These are phyloP conservation scores for Geotrichum histeridarum DNA, from an alignment of 1,139 yeast species.

Conservation along the genomic window DNA sequence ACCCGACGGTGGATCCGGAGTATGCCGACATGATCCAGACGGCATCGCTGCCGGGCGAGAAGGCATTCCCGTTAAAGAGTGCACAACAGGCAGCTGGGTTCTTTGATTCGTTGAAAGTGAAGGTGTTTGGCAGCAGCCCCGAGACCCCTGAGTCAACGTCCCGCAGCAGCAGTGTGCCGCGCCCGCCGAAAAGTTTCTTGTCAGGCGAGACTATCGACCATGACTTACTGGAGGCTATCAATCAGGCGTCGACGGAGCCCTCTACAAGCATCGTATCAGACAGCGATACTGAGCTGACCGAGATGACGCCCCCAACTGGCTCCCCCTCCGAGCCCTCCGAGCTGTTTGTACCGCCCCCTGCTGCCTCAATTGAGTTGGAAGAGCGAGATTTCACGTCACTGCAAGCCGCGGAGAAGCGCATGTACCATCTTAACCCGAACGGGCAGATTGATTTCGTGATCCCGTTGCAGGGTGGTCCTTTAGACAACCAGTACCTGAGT, in stretches of 20 bases:
- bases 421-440: slow-evolving; percentile 39
- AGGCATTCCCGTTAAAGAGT: slow-evolving; percentile 23
- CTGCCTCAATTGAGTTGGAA: slow-evolving; percentile 25
- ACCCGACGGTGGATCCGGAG: slow-evolving; percentile 38
- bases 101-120: slow-evolving; percentile 3
- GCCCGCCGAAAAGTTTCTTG: neutral
- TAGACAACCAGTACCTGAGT: slow-evolving; percentile 40
- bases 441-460: slow-evolving; percentile 42
- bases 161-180: slow-evolving; percentile 1
- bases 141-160: neutral
- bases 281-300: neutral
- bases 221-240: neutral
- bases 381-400: slow-evolving; percentile 31
- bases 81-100: slow-evolving; percentile 6
- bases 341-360: neutral
- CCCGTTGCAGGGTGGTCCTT: slow-evolving; percentile 34
- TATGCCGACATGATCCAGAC: slow-evolving; percentile 30
- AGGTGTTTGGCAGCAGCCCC: slow-evolving; percentile 4
- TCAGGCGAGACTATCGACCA: neutral
- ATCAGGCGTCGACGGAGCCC: neutral
- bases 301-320: neutral
- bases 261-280: neutral
- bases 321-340: neutral
- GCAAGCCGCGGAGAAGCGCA: slow-evolving; percentile 29
- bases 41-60: slow-evolving; percentile 31